A percentile compares a stretch with the other conserved stretches of the same genome.
phyloP scores from a whole-genome alignment of 1,284 basidiomycete species.

The Trichosporon sp. region DNA sequence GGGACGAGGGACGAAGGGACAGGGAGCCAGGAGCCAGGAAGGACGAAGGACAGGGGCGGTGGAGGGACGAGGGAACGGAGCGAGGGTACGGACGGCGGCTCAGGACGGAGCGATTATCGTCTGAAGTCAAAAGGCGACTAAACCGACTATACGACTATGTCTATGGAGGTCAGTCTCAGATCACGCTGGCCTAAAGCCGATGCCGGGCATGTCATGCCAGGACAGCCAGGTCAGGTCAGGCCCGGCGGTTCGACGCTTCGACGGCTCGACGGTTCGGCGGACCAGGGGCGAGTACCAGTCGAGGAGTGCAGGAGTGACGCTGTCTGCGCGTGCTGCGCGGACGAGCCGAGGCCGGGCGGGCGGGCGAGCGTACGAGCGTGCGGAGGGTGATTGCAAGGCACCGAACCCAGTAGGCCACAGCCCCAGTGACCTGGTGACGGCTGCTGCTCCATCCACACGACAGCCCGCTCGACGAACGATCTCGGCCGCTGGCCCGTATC shows the following conservation, averaged over 20 bases:
- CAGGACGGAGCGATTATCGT: not conserved
- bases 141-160: not conserved
- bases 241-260: not conserved
- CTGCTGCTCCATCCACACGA: no score
- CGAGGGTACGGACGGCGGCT: not conserved
- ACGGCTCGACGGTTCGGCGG: not conserved
- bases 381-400: not conserved
- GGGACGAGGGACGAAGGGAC: not conserved
- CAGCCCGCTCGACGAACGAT: no score
- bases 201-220: not conserved
- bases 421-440: not conserved
- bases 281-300: not conserved
- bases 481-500: no score
- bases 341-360: not conserved
- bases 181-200: not conserved
- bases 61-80: not conserved
- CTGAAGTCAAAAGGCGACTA: not conserved
- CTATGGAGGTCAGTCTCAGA: not conserved
- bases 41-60: constrained; percentile 1
- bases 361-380: not conserved
- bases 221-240: no score
- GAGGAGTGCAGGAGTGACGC: not conserved
- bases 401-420: not conserved
- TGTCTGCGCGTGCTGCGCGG: not conserved
- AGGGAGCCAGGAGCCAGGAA: constrained; percentile 2